phyloP scores from a whole-genome alignment of 371 early-diverging fungal genomes.

The Haplosporangium sp. region DNA sequence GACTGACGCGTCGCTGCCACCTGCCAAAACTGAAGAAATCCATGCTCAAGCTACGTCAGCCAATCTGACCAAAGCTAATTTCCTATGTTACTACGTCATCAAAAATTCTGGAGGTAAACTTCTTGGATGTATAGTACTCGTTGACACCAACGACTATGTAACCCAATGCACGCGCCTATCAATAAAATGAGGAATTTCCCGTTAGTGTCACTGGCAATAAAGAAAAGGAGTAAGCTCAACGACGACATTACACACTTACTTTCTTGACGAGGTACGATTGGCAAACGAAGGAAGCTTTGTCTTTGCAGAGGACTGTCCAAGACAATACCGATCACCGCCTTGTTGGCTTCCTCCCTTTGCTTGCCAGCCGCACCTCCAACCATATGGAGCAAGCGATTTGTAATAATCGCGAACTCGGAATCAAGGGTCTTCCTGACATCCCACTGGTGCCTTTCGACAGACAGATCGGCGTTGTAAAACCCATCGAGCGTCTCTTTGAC shows the following conservation, averaged over 20 bases:
- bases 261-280: background rate
- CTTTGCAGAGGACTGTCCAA: background rate
- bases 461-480: background rate
- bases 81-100: too few relatives aligned
- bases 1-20: too few relatives aligned
- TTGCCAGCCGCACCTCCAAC: too few relatives aligned
- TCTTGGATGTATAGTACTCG: too few relatives aligned
- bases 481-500: background rate
- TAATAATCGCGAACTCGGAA: background rate
- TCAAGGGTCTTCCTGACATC: background rate
- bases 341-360: conserved; percentile 2
- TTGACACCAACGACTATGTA: background rate
- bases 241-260: too few relatives aligned
- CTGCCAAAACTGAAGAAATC: too few relatives aligned
- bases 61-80: too few relatives aligned
- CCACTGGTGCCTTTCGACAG: background rate
- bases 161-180: background rate
- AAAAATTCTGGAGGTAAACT: too few relatives aligned
- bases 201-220: background rate
- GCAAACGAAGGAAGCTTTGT: too few relatives aligned
- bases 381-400: background rate
- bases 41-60: too few relatives aligned
- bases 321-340: too few relatives aligned
- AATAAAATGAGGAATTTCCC: background rate
- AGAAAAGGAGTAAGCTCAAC: too few relatives aligned